Percentiles rank a stretch among this genome's conserved stretches.
These are phyloP conservation scores for Mycena epipterygia DNA, from an alignment of 768 basidiomycete species.

Conservation along the genomic window DNA sequence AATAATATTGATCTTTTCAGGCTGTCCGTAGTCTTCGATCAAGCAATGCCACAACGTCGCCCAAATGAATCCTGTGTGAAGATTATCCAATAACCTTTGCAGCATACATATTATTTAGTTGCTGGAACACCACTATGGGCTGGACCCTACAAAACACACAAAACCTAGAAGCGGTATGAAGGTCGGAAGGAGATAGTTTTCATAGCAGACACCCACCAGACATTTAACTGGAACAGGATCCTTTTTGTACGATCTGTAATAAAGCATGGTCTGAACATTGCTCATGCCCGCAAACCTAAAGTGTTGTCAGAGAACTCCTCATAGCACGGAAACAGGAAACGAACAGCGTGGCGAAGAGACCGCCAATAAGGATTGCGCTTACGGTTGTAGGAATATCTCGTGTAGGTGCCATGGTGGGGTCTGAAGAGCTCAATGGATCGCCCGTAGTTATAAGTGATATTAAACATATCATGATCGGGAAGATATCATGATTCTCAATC, in stretches of 20 bases:
- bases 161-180: neutral
- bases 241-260: conserved; percentile 22
- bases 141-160: conserved; percentile 10
- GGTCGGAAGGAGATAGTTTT: too few relatives aligned
- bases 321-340: neutral
- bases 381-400: conserved; percentile 6
- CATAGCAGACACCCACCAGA: neutral
- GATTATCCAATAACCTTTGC: conserved; percentile 45
- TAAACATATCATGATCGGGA: too few relatives aligned
- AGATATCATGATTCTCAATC: too few relatives aligned
- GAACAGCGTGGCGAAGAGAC: conserved; percentile 21
- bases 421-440: too few relatives aligned
- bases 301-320: neutral
- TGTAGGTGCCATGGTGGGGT: conserved; percentile 11
- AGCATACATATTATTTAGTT: neutral
- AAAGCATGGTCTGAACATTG: conserved; percentile 19
- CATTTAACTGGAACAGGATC: conserved; percentile 17
- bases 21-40: conserved; percentile 45
- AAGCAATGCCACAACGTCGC: conserved; percentile 49
- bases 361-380: conserved; percentile 20
- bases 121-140: too few relatives aligned
- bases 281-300: conserved; percentile 21
- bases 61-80: conserved; percentile 50
- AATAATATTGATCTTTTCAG: conserved; percentile 42
- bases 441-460: too few relatives aligned